These are phyloP conservation scores for Trypanosoma melophagium DNA, from an alignment of 208 protist genomes.

Conservation along the genomic window DNA sequence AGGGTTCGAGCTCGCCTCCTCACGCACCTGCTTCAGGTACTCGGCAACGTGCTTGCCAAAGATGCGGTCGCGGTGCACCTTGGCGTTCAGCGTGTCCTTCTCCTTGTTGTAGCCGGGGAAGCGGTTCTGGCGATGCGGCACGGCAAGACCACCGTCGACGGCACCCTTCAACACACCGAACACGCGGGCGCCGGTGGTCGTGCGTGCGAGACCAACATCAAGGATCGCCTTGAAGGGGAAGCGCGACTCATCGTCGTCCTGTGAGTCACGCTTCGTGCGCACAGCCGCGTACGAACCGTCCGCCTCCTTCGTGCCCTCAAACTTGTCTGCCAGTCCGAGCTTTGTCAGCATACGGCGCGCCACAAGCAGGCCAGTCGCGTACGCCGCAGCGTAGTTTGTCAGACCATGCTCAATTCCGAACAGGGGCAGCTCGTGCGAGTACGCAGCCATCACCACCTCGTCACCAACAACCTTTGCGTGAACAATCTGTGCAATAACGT, in stretches of 20 bases:
- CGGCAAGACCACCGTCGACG: conserved; percentile 96
- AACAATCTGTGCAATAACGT: conserved; percentile 97
- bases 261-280: conserved; percentile 75
- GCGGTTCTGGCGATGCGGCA: conserved; percentile 96
- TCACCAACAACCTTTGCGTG: conserved; percentile 96
- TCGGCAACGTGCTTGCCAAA: conserved; percentile 97
- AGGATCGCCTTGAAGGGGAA: conserved; percentile 97
- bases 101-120: conserved; percentile 96
- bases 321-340: conserved; percentile 92
- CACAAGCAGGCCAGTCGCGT: conserved; percentile 97
- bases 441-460: conserved; percentile 93
- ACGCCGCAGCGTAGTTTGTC: conserved; percentile 98
- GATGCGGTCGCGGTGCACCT: conserved; percentile 94
- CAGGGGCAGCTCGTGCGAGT: conserved; percentile 96
- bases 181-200: conserved; percentile 95
- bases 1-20: conserved; percentile 88
- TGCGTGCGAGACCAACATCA: conserved; percentile 96
- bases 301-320: conserved; percentile 92
- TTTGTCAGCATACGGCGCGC: conserved; percentile 97
- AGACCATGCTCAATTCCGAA: conserved; percentile 97
- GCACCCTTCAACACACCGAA: conserved; percentile 96
- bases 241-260: conserved; percentile 79
- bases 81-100: conserved; percentile 87
- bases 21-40: conserved; percentile 97
- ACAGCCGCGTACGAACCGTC: conserved; percentile 84